Evolutionary conservation across 805 yeast species (phyloP).

Genomic region (Kodamaea nitidulidarum): DNA sequence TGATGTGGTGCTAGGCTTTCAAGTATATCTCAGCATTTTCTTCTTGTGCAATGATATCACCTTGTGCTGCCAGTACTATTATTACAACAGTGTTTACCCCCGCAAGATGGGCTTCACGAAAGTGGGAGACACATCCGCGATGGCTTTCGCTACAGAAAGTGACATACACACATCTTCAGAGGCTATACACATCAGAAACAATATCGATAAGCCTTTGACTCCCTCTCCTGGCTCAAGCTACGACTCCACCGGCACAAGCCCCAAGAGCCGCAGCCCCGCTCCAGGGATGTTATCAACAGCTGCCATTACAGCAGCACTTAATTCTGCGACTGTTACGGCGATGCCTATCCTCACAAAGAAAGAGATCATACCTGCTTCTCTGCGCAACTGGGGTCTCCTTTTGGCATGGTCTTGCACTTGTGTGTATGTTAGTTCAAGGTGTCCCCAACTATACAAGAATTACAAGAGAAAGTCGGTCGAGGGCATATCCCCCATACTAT

Average conservation of each 20-base stretch:
- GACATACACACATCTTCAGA: conserved; percentile 7
- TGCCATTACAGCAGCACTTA: conserved; percentile 13
- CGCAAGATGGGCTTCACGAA: conserved; percentile 6
- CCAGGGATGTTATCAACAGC: conserved; percentile 1
- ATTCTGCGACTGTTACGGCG: conserved; percentile 14
- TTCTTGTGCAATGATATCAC: conserved; percentile 37
- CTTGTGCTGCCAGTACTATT: conserved; percentile 39
- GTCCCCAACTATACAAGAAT: conserved; percentile 83
- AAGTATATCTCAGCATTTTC: conserved; percentile 36
- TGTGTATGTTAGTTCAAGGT: conserved; percentile 71
- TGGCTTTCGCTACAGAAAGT: conserved; percentile 1
- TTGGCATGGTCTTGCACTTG: conserved; percentile 79
- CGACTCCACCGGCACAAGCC: conserved; percentile 11
- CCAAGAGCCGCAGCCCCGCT: conserved; percentile 7
- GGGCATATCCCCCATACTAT: conserved; percentile 78
- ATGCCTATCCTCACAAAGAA: conserved; percentile 3
- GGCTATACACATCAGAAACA: conserved; percentile 13
- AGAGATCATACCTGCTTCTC: background rate
- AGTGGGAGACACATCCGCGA: background rate
- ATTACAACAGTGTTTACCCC: conserved; percentile 38
- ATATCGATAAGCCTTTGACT: conserved; percentile 1
- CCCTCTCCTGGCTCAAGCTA: conserved; percentile 12
- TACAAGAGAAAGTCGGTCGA: conserved; percentile 75
- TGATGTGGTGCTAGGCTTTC: conserved; percentile 32
- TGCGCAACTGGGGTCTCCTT: conserved; percentile 11